A percentile compares a stretch with the other conserved stretches of the same genome.
phyloP scores from a whole-genome alignment of 441 rosid genomes.

The Flueggea neowawraea region DNA sequence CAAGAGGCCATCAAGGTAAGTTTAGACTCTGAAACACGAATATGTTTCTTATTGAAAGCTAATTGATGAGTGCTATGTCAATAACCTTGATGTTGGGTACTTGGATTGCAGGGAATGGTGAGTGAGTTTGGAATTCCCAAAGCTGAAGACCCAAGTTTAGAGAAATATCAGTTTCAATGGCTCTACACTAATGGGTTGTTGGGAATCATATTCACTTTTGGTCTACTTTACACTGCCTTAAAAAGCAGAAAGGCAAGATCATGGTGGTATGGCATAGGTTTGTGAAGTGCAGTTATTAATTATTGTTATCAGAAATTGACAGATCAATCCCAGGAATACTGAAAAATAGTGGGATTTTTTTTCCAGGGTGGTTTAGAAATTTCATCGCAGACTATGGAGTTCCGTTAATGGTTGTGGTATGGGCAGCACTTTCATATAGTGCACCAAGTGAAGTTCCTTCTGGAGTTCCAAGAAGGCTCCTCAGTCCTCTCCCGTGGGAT shows the following conservation, averaged over 20 bases:
- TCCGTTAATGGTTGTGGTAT: conserved; percentile 45
- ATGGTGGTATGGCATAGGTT: conserved; percentile 41
- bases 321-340: background rate
- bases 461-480: conserved; percentile 55
- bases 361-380: conserved; percentile 38
- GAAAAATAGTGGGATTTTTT: background rate
- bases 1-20: conserved; percentile 52
- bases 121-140: too few species aligned
- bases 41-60: too few species aligned
- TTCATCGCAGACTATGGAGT: conserved; percentile 58
- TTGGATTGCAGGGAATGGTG: conserved; percentile 34
- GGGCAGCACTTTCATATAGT: conserved; percentile 44
- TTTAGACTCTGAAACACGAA: background rate
- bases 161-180: conserved; percentile 41
- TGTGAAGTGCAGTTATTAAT: background rate
- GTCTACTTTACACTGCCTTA: conserved; percentile 37
- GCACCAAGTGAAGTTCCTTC: conserved; percentile 39
- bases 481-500: conserved; percentile 54
- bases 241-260: conserved; percentile 46
- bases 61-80: background rate
- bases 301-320: background rate
- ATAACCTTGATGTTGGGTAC: too few species aligned
- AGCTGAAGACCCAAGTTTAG: too few species aligned
- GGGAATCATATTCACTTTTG: conserved; percentile 40
- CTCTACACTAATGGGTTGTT: conserved; percentile 29